Evolutionary conservation across 192 early-diverging fungal species (phyloP).

Genomic region (Coemansia sp.): DNA sequence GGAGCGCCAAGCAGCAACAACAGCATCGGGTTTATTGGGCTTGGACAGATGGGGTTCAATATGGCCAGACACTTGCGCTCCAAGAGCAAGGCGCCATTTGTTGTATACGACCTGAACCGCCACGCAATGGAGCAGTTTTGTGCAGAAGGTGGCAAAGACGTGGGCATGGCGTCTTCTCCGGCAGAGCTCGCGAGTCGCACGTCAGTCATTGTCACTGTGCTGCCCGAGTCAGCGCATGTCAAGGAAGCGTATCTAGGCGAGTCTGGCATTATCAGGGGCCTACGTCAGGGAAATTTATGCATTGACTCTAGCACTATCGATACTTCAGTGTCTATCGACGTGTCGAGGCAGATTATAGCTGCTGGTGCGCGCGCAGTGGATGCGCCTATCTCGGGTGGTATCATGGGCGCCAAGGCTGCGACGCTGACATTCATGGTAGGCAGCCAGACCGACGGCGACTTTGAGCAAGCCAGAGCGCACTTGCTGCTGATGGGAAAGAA

Average conservation of each 20-base stretch:
- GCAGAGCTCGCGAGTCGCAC: slow-evolving; percentile 72
- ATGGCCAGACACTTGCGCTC: slow-evolving; percentile 89
- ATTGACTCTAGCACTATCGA: slow-evolving; percentile 97
- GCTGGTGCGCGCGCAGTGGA: slow-evolving; percentile 77
- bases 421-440: slow-evolving; percentile 99
- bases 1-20: not conserved
- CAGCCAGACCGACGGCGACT: slow-evolving; percentile 60
- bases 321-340: slow-evolving; percentile 72
- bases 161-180: slow-evolving; percentile 65
- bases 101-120: slow-evolving; percentile 76
- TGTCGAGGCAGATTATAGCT: slow-evolving; percentile 64
- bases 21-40: slow-evolving; percentile 67
- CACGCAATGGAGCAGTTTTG: slow-evolving; percentile 62
- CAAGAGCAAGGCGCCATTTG: slow-evolving; percentile 62
- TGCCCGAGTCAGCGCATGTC: slow-evolving; percentile 86
- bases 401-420: slow-evolving; percentile 82
- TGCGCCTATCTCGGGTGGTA: slow-evolving; percentile 96
- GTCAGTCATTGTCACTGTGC: slow-evolving; percentile 87
- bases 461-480: slow-evolving; percentile 66
- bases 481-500: slow-evolving; percentile 86
- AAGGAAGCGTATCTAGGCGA: slow-evolving; percentile 80
- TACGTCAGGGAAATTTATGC: slow-evolving; percentile 60
- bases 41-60: slow-evolving; percentile 91
- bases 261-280: slow-evolving; percentile 64
- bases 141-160: slow-evolving; percentile 41